These are phyloP conservation scores for Lecanicillium sp. DNA, from an alignment of 2,329 filamentous ascomycete genomes.

Conservation along the genomic window DNA sequence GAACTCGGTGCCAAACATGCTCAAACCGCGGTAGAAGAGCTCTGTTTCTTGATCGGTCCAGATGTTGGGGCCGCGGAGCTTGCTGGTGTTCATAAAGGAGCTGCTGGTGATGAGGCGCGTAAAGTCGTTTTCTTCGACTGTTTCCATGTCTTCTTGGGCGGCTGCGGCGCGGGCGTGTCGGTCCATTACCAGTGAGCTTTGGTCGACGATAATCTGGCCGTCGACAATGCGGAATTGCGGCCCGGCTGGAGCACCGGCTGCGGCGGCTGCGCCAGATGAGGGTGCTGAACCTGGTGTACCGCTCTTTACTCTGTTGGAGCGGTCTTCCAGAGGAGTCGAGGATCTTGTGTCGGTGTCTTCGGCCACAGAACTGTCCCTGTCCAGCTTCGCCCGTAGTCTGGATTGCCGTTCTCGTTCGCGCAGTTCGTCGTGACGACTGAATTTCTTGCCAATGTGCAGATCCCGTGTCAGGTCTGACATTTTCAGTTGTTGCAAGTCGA, in stretches of 20 bases:
- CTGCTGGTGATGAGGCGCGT: constrained; percentile 61
- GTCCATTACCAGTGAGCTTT: constrained; percentile 59
- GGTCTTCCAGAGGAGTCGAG: constrained; percentile 6
- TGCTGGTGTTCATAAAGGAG: constrained; percentile 54
- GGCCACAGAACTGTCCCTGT: constrained; percentile 17
- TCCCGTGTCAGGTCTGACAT: constrained; percentile 68
- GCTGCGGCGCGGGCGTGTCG: constrained; percentile 53
- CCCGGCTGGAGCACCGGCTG: constrained; percentile 27
- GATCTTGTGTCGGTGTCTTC: constrained; percentile 14
- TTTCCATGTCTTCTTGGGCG: constrained; percentile 44
- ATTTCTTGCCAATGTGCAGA: constrained; percentile 63
- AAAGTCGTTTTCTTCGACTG: constrained; percentile 71
- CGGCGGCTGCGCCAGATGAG: constrained; percentile 15
- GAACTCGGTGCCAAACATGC: constrained; percentile 77
- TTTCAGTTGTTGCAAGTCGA: constrained; percentile 58
- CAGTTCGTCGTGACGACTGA: constrained; percentile 65
- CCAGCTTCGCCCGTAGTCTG: constrained; percentile 22
- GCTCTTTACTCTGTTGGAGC: constrained; percentile 8
- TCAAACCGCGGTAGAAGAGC: constrained; percentile 65
- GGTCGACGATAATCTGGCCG: constrained; percentile 64
- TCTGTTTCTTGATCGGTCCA: constrained; percentile 69
- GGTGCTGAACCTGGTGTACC: constrained; percentile 10
- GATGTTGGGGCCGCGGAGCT: constrained; percentile 53
- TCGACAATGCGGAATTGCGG: constrained; percentile 57
- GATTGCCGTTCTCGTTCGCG: constrained; percentile 52